Conservation (phyloP, 495 filamentous ascomycete genomes). For the Aspergillus diversus region DNA sequence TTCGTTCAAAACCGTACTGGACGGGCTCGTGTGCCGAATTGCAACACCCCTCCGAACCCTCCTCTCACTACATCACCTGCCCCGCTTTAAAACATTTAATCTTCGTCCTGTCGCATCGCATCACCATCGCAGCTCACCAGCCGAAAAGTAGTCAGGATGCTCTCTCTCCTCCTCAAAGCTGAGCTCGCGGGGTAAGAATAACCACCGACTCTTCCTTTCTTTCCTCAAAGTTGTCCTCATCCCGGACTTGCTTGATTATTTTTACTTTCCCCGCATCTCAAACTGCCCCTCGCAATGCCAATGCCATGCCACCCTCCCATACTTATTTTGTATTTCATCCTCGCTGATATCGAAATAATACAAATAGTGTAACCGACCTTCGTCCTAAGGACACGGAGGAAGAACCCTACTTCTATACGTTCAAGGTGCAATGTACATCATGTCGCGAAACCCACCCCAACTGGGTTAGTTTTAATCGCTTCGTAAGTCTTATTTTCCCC, state of each 20-base stretch:
- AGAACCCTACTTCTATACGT: conserved; percentile 89
- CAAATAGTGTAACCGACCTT: conserved; percentile 80
- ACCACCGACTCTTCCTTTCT: background rate
- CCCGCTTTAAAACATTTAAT: conserved; percentile 23
- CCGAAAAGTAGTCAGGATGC: conserved; percentile 58
- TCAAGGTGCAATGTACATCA: conserved; percentile 94
- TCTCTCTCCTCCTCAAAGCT: conserved; percentile 76
- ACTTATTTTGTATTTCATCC: background rate
- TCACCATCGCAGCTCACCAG: conserved; percentile 5
- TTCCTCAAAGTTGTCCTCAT: too few species aligned
- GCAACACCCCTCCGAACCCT: background rate
- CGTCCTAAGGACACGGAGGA: conserved; percentile 79
- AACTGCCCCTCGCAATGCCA: too few species aligned
- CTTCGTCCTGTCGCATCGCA: conserved; percentile 2
- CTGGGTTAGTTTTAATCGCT: conserved; percentile 81
- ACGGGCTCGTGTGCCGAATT: background rate
- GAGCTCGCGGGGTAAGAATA: conserved; percentile 71
- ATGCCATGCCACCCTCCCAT: too few species aligned
- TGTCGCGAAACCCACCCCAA: conserved; percentile 92
- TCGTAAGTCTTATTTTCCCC: conserved; percentile 59
- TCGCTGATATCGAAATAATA: conserved; percentile 20
- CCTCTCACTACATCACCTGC: conserved; percentile 13
- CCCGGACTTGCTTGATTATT: background rate
- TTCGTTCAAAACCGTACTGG: background rate
- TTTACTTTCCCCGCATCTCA: conserved; percentile 22